Evolutionary conservation across 768 basidiomycete genomes (phyloP).

Genomic region (Termitomyces sp.): DNA sequence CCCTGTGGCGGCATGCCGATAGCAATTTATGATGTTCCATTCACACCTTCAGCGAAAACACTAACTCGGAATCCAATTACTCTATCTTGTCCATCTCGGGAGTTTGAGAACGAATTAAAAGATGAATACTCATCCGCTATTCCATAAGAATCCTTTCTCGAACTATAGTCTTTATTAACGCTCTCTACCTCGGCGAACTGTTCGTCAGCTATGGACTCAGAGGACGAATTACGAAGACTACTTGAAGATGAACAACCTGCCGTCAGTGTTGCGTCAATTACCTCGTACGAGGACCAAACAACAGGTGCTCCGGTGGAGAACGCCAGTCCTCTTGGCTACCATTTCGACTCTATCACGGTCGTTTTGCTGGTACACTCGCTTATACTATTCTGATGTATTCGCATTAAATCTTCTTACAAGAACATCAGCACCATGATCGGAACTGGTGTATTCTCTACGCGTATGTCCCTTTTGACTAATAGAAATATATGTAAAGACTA

Average conservation of each 20-base stretch:
- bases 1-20: no score
- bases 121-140: not conserved
- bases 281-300: constrained; percentile 22
- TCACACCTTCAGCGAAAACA: not conserved
- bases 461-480: constrained; percentile 11
- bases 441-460: constrained; percentile 30
- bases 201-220: constrained; percentile 11
- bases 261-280: constrained; percentile 14
- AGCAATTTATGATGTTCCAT: not conserved
- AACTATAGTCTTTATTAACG: not conserved
- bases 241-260: constrained; percentile 12
- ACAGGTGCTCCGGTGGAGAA: constrained; percentile 27
- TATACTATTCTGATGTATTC: not conserved
- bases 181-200: not conserved
- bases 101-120: not conserved
- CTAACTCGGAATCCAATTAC: not conserved
- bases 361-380: constrained; percentile 6
- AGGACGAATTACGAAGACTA: constrained; percentile 5
- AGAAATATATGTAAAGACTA: not conserved
- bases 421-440: constrained; percentile 35
- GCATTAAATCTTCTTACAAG: constrained; percentile 11
- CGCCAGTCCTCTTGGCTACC: constrained; percentile 29
- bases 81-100: not conserved
- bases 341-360: constrained; percentile 22
- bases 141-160: not conserved